Percentiles rank a stretch among this genome's conserved stretches.
These are phyloP conservation scores for Penicillium corylophilum DNA, from an alignment of 2,329 filamentous ascomycete genomes.

Conservation along the genomic window DNA sequence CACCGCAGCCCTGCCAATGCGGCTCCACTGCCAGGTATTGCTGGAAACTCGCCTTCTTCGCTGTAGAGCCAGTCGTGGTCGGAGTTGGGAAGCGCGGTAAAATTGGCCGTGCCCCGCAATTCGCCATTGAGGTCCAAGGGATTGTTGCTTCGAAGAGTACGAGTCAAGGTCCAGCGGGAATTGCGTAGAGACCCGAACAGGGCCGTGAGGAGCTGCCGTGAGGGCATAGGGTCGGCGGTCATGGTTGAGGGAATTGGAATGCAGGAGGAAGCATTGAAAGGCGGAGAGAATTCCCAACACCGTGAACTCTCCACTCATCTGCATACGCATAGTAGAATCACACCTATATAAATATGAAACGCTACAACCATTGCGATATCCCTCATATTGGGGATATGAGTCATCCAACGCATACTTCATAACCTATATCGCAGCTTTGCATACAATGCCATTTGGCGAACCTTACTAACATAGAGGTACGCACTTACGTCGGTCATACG, in stretches of 20 bases:
- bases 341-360: too few relatives aligned
- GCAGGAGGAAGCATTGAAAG: neutral
- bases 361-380: too few relatives aligned
- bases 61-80: slow-evolving; percentile 40
- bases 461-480: too few relatives aligned
- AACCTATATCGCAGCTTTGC: too few relatives aligned
- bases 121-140: slow-evolving; percentile 43
- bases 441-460: too few relatives aligned
- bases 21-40: slow-evolving; percentile 22
- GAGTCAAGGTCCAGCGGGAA: slow-evolving; percentile 37
- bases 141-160: slow-evolving; percentile 43
- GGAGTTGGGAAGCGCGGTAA: slow-evolving; percentile 28
- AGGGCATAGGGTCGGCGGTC: slow-evolving; percentile 4
- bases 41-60: slow-evolving; percentile 44
- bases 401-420: too few relatives aligned
- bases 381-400: too few relatives aligned
- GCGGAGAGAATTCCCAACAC: neutral
- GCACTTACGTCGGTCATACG: too few relatives aligned
- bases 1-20: slow-evolving; percentile 28
- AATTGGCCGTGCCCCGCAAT: slow-evolving; percentile 41
- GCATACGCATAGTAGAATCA: too few relatives aligned
- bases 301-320: neutral
- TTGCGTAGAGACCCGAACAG: slow-evolving; percentile 32
- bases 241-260: neutral
- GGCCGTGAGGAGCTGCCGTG: slow-evolving; percentile 18